phyloP scores from a whole-genome alignment of 371 early-diverging fungal genomes.

The Apophysomyces variabilis region DNA sequence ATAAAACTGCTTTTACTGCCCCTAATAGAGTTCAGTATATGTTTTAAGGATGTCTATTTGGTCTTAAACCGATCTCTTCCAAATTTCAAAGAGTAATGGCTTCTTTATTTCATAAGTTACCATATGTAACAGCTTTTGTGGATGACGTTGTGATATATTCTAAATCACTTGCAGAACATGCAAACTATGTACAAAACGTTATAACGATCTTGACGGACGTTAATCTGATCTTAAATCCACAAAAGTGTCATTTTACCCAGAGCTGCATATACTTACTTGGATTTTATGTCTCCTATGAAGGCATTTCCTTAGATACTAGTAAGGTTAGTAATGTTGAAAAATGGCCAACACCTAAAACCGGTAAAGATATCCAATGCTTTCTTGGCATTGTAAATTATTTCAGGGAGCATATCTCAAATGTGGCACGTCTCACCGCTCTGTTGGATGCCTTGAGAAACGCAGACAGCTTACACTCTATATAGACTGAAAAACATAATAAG shows the following conservation, averaged over 20 bases:
- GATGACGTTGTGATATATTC: constrained; percentile 19
- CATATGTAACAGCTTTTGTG: background rate
- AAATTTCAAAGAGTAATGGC: constrained; percentile 28
- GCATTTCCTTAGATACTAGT: constrained; percentile 11
- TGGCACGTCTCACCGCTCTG: too few relatives aligned
- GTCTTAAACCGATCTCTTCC: constrained; percentile 18
- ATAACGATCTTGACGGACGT: constrained; percentile 11
- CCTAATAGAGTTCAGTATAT: too few relatives aligned
- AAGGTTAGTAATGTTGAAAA: constrained; percentile 22
- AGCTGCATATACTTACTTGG: constrained; percentile 14
- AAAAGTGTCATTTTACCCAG: constrained; percentile 23
- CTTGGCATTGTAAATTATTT: constrained; percentile 33
- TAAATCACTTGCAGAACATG: background rate
- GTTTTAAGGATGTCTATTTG: too few relatives aligned
- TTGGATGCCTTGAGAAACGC: too few relatives aligned
- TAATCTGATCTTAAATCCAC: constrained; percentile 21
- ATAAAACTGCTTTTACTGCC: background rate
- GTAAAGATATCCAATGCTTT: constrained; percentile 22
- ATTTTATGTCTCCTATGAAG: constrained; percentile 18
- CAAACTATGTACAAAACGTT: constrained; percentile 10
- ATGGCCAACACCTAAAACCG: constrained; percentile 14
- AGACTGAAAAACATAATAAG: too few relatives aligned
- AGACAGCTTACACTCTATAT: too few relatives aligned
- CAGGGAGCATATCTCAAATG: background rate
- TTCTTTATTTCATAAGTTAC: background rate